Base-by-base conservation (phyloP, 1,139 yeast genomes). In the Suhomyces maxii region DNA sequence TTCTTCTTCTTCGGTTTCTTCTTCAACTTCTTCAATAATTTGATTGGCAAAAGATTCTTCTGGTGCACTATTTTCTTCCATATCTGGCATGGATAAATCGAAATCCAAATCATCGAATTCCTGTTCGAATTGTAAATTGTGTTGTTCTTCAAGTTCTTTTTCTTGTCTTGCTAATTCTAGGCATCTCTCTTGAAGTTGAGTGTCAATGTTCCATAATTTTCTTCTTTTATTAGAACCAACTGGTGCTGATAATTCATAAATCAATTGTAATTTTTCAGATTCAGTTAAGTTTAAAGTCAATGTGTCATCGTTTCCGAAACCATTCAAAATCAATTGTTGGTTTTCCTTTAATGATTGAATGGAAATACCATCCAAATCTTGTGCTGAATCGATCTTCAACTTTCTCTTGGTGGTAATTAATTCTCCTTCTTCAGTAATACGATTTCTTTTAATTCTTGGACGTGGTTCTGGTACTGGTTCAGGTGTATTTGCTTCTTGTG, bases 391-490 rank as follows among this genome's bases (percentile, higher is more conserved):
- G 6, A 74, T 57, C 33, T 66, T 61, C 40, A 75, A 57, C 49
- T 67, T 73, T 50, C 79, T 60, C 45, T 73, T 74, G 36, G 64
- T 65, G 2, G 77, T 71, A 44, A 63, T 65, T n/a, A 73, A 53
- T 13, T 60, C 65, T 12, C 79, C 79, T 13, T 66, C 65, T 34
- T 71, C 77, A 2, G 70, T 63, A 26, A 71, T 64, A 48, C 66
- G 63, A 12, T 48, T 53, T 40, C 59, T 47, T 18, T 45, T 49
- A 38, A 63, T 54, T 44, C 68, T 55, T 31, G 62, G 57, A 28
- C 61, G 52, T 36, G 53, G 49, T 46, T 42, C 40, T 2, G 36
- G 42, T 25, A 38, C 14, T 26, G 41, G 40, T n/a, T 51, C 52
- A 10, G 59, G 58, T 2, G 61, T 55, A 31, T 44, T 47, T 37